Conservation (phyloP, 371 early-diverging fungal species). For the Actinomortierella wolfii region DNA sequence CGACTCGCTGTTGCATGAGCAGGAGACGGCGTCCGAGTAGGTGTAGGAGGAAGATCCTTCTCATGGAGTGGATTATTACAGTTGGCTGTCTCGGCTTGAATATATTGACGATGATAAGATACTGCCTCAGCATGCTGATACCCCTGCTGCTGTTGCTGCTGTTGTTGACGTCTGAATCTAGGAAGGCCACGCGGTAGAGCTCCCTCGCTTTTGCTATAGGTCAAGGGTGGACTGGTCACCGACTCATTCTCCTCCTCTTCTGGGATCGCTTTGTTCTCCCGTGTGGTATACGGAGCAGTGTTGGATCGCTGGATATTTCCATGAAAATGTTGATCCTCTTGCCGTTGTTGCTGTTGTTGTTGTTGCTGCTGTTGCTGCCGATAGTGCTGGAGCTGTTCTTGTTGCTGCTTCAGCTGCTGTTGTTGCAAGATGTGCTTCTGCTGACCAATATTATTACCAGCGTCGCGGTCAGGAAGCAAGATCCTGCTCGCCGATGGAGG, state of each 20-base stretch:
- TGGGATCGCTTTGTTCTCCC: constrained; percentile 19
- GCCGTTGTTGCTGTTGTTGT: constrained; percentile 14
- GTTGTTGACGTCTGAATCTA: constrained; percentile 15
- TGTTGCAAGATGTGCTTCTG: too few species aligned
- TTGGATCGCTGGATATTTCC: constrained; percentile 29
- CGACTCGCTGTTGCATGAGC: background rate
- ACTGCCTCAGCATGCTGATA: too few species aligned
- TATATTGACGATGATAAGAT: too few species aligned
- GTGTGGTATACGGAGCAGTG: constrained; percentile 20
- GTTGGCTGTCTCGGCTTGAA: constrained; percentile 7
- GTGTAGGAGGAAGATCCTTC: constrained; percentile 40
- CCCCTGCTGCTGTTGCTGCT: constrained; percentile 6
- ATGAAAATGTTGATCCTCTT: constrained; percentile 10
- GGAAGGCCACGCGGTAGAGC: constrained; percentile 7
- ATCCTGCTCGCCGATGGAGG: constrained; percentile 21
- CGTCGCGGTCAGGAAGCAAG: constrained; percentile 29
- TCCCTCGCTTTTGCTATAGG: constrained; percentile 39
- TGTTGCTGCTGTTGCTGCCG: background rate
- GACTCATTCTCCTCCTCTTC: constrained; percentile 19
- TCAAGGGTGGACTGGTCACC: constrained; percentile 2
- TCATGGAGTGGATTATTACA: constrained; percentile 12
- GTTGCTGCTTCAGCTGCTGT: constrained; percentile 3
- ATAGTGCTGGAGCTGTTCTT: background rate
- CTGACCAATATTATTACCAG: too few species aligned
- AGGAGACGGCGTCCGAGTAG: constrained; percentile 5